These are phyloP conservation scores for Amborella trichopoda DNA, from an alignment of 164 flowering plant genomes.

Conservation along the genomic window DNA sequence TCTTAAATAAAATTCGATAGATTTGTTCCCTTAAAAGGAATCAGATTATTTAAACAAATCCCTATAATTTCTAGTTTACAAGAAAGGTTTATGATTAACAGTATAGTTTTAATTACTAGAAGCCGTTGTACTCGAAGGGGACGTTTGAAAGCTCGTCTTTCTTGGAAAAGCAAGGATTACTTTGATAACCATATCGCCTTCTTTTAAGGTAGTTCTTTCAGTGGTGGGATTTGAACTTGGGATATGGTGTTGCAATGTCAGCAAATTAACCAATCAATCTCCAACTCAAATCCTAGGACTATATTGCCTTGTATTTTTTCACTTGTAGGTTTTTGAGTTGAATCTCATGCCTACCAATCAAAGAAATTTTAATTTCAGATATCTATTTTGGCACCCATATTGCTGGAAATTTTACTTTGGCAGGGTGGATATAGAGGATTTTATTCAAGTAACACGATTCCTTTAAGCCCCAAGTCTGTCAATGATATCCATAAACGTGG, in stretches of 20 bases:
- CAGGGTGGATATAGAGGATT: constrained; percentile 83
- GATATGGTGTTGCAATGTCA: neutral
- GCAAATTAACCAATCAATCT: neutral
- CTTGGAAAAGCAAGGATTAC: too few species aligned
- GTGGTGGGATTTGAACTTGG: too few species aligned
- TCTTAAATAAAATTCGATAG: neutral
- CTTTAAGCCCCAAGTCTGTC: constrained; percentile 55
- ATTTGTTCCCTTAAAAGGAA: neutral
- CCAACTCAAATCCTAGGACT: too few species aligned
- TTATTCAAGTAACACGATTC: constrained; percentile 54
- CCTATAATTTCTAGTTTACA: too few species aligned
- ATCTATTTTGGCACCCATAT: neutral
- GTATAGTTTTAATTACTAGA: too few species aligned
- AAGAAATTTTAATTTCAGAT: neutral
- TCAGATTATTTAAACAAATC: too few species aligned
- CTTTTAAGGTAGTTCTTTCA: too few species aligned
- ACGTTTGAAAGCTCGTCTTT: too few species aligned
- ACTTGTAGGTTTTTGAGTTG: neutral
- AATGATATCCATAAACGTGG: constrained; percentile 88
- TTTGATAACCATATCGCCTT: too few species aligned
- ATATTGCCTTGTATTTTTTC: neutral
- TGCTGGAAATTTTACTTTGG: neutral
- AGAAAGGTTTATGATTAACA: too few species aligned
- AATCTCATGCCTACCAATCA: neutral
- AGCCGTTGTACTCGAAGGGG: too few species aligned